Evolutionary conservation across 805 yeast genomes (phyloP), one percentile per base, ranked within the genome.

Genomic region (Pichia cabralensis): DNA sequence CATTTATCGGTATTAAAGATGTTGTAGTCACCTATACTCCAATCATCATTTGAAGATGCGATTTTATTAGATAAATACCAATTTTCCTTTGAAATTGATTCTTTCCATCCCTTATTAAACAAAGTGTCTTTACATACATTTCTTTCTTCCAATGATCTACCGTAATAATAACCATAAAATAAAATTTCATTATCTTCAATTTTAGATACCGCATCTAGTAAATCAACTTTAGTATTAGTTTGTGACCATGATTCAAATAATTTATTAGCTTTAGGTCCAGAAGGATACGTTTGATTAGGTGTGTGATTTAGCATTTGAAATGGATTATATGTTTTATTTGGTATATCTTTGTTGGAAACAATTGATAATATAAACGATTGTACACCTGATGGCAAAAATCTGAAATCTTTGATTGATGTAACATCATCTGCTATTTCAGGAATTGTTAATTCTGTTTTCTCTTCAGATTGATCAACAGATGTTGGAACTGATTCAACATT

Each of bases 141-240:
- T 36, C 65, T 55, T 44, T 67, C 71, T 32, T 56, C 43, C 10
- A 60, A 61, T 5, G 70, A 62, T 4, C 61, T 48, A 2, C 66
- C 62, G 47, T 52, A 67, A 42, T 67, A 67, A 44, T 54, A 64
- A 23, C 66, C 67, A 42, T 60, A 66, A 39, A 67, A 66, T 31
- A 67, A 42, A 12, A 68, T 60, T 6, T 50, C 52, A n/a, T 53
- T 43, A 32, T 55, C 62, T n/a, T n/a, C n/a, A 18, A 55, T 46
- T 26, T 46, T 45, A 25, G 46, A 49, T 1, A 58, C 53, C 31
- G 45, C 49, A 12, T 44, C 22, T 21, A 48, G 53, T 11, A 57
- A 28, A 31, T 49, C 47, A 8, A 31, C 31, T 10, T 53, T 40
- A 15, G 36, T 30, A 7, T 50, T 44, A 8, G 56, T 39, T 26